phyloP scores from a whole-genome alignment of 176 grass and related monocot species.

The Luzula sylvatica region DNA sequence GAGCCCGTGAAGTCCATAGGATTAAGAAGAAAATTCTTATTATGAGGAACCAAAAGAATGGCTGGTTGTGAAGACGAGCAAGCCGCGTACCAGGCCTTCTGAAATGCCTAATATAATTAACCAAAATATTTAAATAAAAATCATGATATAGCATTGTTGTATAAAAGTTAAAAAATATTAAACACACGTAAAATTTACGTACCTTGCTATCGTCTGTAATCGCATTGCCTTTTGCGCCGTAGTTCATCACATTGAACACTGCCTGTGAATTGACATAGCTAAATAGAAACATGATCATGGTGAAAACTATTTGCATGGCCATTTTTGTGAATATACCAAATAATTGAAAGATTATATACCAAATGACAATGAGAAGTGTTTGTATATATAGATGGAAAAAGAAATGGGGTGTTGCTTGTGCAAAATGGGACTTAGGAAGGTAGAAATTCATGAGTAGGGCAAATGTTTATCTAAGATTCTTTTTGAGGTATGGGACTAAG shows the following conservation, averaged over 20 bases:
- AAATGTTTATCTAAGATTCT: slow-evolving; percentile 17
- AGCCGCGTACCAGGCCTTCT: slow-evolving; percentile 32
- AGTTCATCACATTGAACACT: slow-evolving; percentile 37
- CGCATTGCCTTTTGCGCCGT: slow-evolving; percentile 43
- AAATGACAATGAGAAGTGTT: not conserved
- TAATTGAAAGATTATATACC: slow-evolving; percentile 2
- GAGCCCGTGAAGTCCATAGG: slow-evolving; percentile 40
- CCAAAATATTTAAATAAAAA: not conserved
- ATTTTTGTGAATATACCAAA: slow-evolving; percentile 10
- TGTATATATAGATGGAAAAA: slow-evolving; percentile 11
- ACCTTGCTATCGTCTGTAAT: slow-evolving; percentile 41
- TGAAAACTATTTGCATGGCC: slow-evolving; percentile 11
- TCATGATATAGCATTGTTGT: not conserved
- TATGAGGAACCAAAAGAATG: slow-evolving; percentile 34
- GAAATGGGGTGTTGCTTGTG: slow-evolving; percentile 12
- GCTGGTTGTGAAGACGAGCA: slow-evolving; percentile 43
- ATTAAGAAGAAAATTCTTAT: slow-evolving; percentile 43
- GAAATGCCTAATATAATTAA: slow-evolving; percentile 29
- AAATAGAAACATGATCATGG: not conserved
- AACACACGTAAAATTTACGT: not conserved
- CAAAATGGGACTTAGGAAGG: slow-evolving; percentile 1
- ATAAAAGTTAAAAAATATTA: not conserved
- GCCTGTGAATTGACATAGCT: slow-evolving; percentile 16
- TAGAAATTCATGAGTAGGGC: slow-evolving; percentile 22
- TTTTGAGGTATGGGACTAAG: slow-evolving; percentile 18